Conservation (phyloP, 768 basidiomycete genomes). For the Collybiopsis luxurians region DNA sequence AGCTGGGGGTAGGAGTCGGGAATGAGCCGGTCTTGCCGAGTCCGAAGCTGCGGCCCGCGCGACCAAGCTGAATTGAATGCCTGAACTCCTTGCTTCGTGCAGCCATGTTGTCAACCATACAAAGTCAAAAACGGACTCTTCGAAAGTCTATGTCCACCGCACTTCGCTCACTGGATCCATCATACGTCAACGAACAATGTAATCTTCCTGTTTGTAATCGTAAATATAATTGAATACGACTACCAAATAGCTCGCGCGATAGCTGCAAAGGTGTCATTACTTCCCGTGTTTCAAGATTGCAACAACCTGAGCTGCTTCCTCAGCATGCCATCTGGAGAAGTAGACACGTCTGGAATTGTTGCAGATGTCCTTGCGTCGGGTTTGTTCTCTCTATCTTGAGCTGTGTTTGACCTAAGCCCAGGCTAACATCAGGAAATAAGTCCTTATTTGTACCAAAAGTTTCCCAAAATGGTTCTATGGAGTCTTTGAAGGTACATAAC, state of each 20-base stretch:
- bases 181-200: slow-evolving; percentile 63
- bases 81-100: too few species aligned
- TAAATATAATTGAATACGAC: slow-evolving; percentile 1
- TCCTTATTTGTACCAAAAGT: slow-evolving; percentile 71
- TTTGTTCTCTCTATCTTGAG: slow-evolving; percentile 25
- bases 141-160: slow-evolving; percentile 46
- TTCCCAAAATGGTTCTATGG: slow-evolving; percentile 50
- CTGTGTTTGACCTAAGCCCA: background rate
- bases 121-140: slow-evolving; percentile 52
- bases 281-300: slow-evolving; percentile 49
- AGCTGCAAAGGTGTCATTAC: slow-evolving; percentile 41
- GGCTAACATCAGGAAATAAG: slow-evolving; percentile 43
- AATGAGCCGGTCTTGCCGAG: too few species aligned
- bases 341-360: slow-evolving; percentile 54
- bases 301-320: slow-evolving; percentile 69
- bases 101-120: slow-evolving; percentile 24
- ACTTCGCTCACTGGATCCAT: slow-evolving; percentile 41
- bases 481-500: slow-evolving; percentile 61
- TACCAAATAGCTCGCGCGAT: slow-evolving; percentile 42
- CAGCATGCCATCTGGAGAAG: slow-evolving; percentile 74
- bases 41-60: too few species aligned
- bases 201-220: slow-evolving; percentile 5
- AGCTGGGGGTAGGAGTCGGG: too few species aligned
- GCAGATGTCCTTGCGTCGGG: slow-evolving; percentile 52
- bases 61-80: too few species aligned